phyloP scores from a whole-genome alignment of 345 rosid genomes.

The Brassica cretica region DNA sequence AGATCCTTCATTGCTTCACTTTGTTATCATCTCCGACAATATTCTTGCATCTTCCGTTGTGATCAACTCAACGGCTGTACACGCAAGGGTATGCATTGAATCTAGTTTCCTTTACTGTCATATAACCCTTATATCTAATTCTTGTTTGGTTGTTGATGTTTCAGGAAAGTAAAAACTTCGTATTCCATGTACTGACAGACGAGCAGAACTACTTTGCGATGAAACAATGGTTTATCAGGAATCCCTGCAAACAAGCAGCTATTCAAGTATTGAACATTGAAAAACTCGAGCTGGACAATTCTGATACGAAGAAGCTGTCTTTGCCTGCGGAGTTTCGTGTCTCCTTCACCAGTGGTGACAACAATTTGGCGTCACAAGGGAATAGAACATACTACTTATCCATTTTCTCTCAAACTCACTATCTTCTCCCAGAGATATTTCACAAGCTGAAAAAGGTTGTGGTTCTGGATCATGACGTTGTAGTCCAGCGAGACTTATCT shows the following conservation, averaged over 20 bases:
- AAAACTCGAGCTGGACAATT: slow-evolving; percentile 47
- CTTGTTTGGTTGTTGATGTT: slow-evolving; percentile 42
- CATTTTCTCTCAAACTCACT: slow-evolving; percentile 72
- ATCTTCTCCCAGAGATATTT: slow-evolving; percentile 76
- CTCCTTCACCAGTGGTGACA: neutral
- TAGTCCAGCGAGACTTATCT: slow-evolving; percentile 82
- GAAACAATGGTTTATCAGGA: slow-evolving; percentile 84
- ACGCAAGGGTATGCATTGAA: slow-evolving; percentile 57
- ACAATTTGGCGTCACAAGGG: slow-evolving; percentile 35
- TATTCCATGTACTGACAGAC: slow-evolving; percentile 92
- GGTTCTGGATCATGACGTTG: slow-evolving; percentile 89
- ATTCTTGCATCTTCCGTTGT: slow-evolving; percentile 88
- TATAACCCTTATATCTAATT: slow-evolving; percentile 21
- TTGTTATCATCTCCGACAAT: slow-evolving; percentile 75
- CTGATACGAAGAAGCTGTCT: slow-evolving; percentile 49
- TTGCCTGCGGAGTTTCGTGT: slow-evolving; percentile 79
- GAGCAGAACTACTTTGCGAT: slow-evolving; percentile 78
- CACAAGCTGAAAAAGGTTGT: slow-evolving; percentile 62
- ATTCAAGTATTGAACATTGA: slow-evolving; percentile 76
- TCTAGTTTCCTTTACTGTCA: slow-evolving; percentile 7
- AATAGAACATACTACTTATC: slow-evolving; percentile 70
- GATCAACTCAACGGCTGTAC: slow-evolving; percentile 75
- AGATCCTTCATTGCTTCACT: slow-evolving; percentile 71
- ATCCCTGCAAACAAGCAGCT: slow-evolving; percentile 58
- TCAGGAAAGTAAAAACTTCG: slow-evolving; percentile 79